These are phyloP conservation scores for Cytospora leucostoma DNA, from an alignment of 2,329 filamentous ascomycete genomes.

Conservation along the genomic window DNA sequence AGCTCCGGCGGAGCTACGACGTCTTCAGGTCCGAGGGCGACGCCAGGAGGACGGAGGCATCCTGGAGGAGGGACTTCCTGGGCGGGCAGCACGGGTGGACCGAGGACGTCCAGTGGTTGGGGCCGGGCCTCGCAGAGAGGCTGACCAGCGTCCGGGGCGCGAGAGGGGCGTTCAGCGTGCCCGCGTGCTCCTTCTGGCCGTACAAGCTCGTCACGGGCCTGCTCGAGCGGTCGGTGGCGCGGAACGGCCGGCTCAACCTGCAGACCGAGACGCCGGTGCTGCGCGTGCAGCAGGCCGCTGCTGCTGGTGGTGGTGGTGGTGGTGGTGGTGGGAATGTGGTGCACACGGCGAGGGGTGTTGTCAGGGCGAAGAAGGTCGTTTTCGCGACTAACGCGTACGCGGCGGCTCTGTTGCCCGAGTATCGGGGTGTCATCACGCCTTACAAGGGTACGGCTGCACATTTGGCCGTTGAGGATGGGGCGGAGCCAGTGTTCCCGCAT, in stretches of 20 bases:
- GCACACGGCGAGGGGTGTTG: constrained; percentile 9
- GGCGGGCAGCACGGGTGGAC: constrained; percentile 20
- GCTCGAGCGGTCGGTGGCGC: constrained; percentile 16
- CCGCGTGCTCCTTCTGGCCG: constrained; percentile 23
- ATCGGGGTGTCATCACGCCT: constrained; percentile 22
- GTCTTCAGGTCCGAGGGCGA: constrained; percentile 15
- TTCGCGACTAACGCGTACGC: constrained; percentile 26
- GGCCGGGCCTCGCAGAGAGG: constrained; percentile 18
- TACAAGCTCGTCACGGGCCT: constrained; percentile 27
- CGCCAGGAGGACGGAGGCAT: constrained; percentile 4
- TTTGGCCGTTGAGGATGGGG: constrained; percentile 7
- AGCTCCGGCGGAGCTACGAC: constrained; percentile 23
- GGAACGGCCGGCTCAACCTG: constrained; percentile 10
- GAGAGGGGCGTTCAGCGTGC: constrained; percentile 14
- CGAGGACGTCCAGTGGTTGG: constrained; percentile 12
- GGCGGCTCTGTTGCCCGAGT: constrained; percentile 18
- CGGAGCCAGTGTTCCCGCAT: constrained; percentile 21
- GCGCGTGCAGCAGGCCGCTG: constrained; percentile 9
- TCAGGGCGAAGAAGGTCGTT: constrained; percentile 17
- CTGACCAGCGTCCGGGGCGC: constrained; percentile 22
- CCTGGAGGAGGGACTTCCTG: constrained; percentile 16
- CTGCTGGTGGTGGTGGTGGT: constrained; percentile 2
- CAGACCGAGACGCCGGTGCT: constrained; percentile 26
- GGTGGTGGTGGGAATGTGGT: constrained; percentile 9
- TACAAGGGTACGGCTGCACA: constrained; percentile 25